Evolutionary conservation across 768 basidiomycete species (phyloP), one percentile per base, ranked within the genome.

Genomic region (Tubosaeta brunneosetosa): DNA sequence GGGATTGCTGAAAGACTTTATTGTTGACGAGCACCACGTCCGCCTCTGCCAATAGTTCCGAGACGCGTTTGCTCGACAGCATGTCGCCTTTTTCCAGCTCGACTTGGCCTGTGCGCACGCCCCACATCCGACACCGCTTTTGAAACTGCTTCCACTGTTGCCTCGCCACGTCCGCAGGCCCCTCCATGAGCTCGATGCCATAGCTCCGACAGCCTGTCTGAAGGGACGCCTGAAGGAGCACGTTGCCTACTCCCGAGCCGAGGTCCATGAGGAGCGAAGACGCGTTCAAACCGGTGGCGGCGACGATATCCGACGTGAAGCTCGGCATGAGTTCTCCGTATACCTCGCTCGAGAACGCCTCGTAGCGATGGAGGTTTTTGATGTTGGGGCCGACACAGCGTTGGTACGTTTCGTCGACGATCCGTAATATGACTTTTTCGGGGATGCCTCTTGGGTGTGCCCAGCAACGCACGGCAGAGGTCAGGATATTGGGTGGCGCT

Each of bases 11-110:
- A 64, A 92, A 93, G 1, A 88, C 87, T 70, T 89, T 92, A 66
- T 92, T 93, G 66, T 93, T 91, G 49, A 91, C 86, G 55, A 98
- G 73, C 8, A 99, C 86, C 1, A 99, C 91, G 63, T 98, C 94
- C 3, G 97, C 95, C 61, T 85, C 71, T 9, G 78, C 65, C 50
- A 99, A 77, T 46, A 92, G 73, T 64, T 84, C 80, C 40, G 83
- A 77, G 14, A 93, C 83, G 36, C 84, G 74, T 22, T 63, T 64
- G 62, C 86, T 83, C 51, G 76, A 72, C 45, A 92, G 74, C 83
- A 99, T 97, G 64, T 97, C 85, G 0, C 91, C 92, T 65, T 94
- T 79, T 65, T 88, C 84, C 12, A 91, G 72, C 66, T 90, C 85
- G 26, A 92, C 81, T 3, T 84, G 77, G 5, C 92, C 88, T 55